Percentiles rank a stretch among this genome's conserved stretches.
Conservation (phyloP, 331 rosid species). For the Malus hybrid region DNA sequence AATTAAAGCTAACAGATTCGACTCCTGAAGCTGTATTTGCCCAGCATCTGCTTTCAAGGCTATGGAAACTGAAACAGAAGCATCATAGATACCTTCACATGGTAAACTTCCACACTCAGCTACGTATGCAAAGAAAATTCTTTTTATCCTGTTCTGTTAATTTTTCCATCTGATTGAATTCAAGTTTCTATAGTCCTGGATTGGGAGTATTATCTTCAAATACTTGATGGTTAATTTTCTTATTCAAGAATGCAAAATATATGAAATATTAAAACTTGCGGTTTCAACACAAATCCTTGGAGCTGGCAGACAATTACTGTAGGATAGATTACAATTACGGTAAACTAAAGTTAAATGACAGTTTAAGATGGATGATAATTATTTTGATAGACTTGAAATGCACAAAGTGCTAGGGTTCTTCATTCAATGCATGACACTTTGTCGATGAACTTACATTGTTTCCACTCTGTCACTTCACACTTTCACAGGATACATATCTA, state of each 20-base stretch:
- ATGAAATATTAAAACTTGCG: no score
- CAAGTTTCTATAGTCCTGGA: neutral
- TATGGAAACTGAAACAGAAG: conserved; percentile 32
- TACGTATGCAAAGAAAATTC: neutral
- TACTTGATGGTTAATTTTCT: no score
- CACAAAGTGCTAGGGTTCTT: neutral
- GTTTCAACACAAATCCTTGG: no score
- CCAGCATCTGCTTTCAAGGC: conserved; percentile 32
- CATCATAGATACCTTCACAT: conserved; percentile 55
- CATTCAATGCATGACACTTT: neutral
- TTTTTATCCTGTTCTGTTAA: neutral
- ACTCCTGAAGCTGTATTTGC: conserved; percentile 62
- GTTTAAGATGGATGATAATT: no score
- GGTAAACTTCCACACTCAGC: conserved; percentile 29
- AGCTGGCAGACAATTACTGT: no score
- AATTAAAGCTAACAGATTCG: conserved; percentile 10
- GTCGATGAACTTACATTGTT: neutral
- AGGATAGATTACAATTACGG: no score
- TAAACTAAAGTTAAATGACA: neutral
- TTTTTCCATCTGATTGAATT: neutral
- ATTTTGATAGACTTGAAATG: neutral
- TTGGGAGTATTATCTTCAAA: neutral
- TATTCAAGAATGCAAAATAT: no score
- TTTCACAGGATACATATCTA: conserved; percentile 52
- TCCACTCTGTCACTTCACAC: conserved; percentile 26